A percentile compares a stretch with the other conserved stretches of the same genome.
These are phyloP conservation scores for Aspergillus ellipticus DNA, from an alignment of 495 filamentous ascomycete species.

Conservation along the genomic window DNA sequence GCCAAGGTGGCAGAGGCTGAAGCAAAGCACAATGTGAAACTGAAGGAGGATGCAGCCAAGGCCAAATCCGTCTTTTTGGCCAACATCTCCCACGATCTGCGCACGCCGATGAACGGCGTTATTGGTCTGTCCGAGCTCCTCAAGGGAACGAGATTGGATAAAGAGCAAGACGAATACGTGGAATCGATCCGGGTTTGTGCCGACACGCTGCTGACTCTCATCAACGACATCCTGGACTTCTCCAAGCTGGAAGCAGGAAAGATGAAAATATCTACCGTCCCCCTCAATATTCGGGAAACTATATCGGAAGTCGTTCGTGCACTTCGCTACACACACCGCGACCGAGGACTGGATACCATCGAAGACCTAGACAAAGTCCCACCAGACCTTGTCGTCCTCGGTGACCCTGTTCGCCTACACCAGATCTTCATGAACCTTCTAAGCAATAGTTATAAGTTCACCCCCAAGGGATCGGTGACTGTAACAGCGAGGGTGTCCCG, in stretches of 20 bases:
- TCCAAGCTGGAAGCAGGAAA: constrained; percentile 93
- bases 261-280: constrained; percentile 87
- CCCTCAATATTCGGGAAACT: constrained; percentile 79
- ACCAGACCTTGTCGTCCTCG: constrained; percentile 74
- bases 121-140: constrained; percentile 88
- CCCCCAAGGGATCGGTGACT: constrained; percentile 77
- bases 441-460: constrained; percentile 93
- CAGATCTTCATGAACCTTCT: constrained; percentile 93
- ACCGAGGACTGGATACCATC: constrained; percentile 72
- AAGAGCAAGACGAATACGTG: constrained; percentile 86
- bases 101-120: constrained; percentile 83
- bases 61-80: constrained; percentile 91
- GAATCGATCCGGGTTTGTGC: constrained; percentile 89
- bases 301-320: constrained; percentile 85
- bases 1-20: constrained; percentile 78
- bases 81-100: constrained; percentile 84
- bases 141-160: constrained; percentile 69
- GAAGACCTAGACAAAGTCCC: constrained; percentile 61
- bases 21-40: constrained; percentile 79
- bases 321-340: constrained; percentile 76
- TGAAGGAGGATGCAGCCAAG: constrained; percentile 87
- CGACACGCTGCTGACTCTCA: constrained; percentile 84
- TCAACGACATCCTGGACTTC: constrained; percentile 93
- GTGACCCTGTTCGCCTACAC: constrained; percentile 85
- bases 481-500: constrained; percentile 66